A percentile compares a stretch with the other conserved stretches of the same genome.
phyloP scores from a whole-genome alignment of 352 stramenopile species.

The Blastocystis sp. region DNA sequence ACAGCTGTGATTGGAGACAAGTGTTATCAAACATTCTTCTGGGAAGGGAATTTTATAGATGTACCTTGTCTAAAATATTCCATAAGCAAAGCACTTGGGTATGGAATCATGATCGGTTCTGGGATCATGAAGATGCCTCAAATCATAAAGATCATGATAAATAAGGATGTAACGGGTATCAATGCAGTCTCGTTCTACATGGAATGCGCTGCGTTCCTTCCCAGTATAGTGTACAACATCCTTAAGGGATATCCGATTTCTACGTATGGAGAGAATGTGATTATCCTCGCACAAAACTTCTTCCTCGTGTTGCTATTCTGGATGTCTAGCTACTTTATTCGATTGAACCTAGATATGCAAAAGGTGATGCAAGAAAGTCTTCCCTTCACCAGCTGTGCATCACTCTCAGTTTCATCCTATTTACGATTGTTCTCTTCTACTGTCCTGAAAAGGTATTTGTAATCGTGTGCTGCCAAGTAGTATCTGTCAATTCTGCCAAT shows the following conservation, averaged over 20 bases:
- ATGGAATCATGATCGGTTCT: conserved; percentile 77
- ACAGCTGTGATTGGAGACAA: conserved; percentile 57
- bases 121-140: conserved; percentile 80
- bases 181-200: conserved; percentile 80
- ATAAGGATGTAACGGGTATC: conserved; percentile 76
- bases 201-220: conserved; percentile 76
- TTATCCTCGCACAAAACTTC: conserved; percentile 78
- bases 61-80: conserved; percentile 76
- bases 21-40: conserved; percentile 77
- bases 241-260: conserved; percentile 76
- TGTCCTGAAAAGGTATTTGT: neutral
- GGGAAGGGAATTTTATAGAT: conserved; percentile 76
- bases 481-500: conserved; percentile 46
- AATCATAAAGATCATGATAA: conserved; percentile 78
- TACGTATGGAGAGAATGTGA: conserved; percentile 77
- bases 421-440: conserved; percentile 70
- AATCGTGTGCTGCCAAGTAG: neutral
- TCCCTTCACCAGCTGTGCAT: conserved; percentile 63
- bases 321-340: conserved; percentile 68
- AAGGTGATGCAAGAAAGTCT: neutral
- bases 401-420: conserved; percentile 68
- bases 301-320: conserved; percentile 76
- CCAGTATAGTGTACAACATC: conserved; percentile 76
- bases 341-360: neutral
- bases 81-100: conserved; percentile 76